A percentile compares a stretch with the other conserved stretches of the same genome.
phyloP scores from a whole-genome alignment of 2,329 filamentous ascomycete species.

The Aureobasidium sp. region DNA sequence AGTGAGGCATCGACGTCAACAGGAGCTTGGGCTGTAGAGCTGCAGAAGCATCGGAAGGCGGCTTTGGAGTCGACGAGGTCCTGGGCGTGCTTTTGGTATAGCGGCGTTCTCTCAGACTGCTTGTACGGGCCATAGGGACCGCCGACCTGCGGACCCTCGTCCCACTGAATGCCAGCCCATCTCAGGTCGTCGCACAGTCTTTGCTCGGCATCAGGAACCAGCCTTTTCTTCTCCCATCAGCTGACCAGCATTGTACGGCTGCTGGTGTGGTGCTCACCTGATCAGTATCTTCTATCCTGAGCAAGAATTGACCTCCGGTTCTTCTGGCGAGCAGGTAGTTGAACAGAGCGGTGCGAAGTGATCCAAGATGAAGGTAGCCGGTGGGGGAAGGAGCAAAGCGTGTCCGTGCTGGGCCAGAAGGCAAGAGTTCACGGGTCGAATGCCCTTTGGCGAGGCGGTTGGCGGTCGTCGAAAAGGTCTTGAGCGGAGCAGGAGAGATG shows the following conservation, averaged over 20 bases:
- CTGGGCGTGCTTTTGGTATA: slow-evolving; percentile 67
- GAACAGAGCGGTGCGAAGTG: slow-evolving; percentile 86
- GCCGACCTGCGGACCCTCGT: slow-evolving; percentile 80
- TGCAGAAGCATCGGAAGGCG: slow-evolving; percentile 93
- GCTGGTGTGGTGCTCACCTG: slow-evolving; percentile 49
- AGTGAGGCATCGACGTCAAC: slow-evolving; percentile 16
- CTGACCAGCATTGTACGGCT: slow-evolving; percentile 16
- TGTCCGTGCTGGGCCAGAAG: slow-evolving; percentile 55
- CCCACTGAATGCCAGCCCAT: slow-evolving; percentile 89
- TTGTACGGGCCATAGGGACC: slow-evolving; percentile 80
- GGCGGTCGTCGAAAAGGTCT: background rate
- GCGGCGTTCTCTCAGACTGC: slow-evolving; percentile 71
- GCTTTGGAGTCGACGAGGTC: slow-evolving; percentile 61
- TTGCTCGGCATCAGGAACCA: slow-evolving; percentile 71
- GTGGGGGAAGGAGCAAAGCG: slow-evolving; percentile 95
- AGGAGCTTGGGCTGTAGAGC: slow-evolving; percentile 45
- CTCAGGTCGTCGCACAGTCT: slow-evolving; percentile 69
- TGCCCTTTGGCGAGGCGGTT: background rate
- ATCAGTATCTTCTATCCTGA: slow-evolving; percentile 93
- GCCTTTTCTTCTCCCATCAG: slow-evolving; percentile 59
- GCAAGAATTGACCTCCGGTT: slow-evolving; percentile 81
- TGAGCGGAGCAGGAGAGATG: background rate
- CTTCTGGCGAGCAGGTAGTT: slow-evolving; percentile 86
- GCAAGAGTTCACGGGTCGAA: background rate
- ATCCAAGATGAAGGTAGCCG: slow-evolving; percentile 86